Base-by-base conservation (phyloP, 2,329 filamentous ascomycete species). In the Cercospora sojina region DNA sequence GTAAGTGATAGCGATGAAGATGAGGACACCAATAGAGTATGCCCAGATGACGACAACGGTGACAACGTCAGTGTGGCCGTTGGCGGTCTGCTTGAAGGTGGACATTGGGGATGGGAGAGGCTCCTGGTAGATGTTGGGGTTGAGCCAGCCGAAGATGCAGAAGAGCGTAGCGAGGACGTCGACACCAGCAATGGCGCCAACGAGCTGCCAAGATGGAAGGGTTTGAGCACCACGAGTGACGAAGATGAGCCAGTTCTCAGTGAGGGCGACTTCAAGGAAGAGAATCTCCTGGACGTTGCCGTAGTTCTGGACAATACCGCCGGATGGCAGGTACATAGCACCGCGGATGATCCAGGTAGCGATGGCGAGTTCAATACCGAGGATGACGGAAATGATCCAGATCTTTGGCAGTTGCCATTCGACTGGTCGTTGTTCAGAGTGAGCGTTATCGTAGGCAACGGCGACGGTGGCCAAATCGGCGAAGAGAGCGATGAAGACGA, bases 391-490 rank as follows among this genome's bases (percentile, higher is more conserved):
- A 75, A 92, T 91, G 71, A 92, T 85, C 90, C 90, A 92, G 77
- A 92, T 92, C 85, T 92, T 92, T 70, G 90, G 89, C 70, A 92
- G 79, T 81, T 92, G 90, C 90, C 90, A 92, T 79, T 92, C 90
- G 74, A 92, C 90, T 13, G 90, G 90, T 43, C 90, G 87, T 67
- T 84, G 84, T 76, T 92, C 90, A 74, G 88, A 91, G 81, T 91
- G 88, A 56, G 90, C 90, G 77, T 92, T 91, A 77, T 92, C 90
- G 82, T 92, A 92, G 58, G 90, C 90, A 65, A 92, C 87, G 67
- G 90, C 90, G 71, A 92, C 90, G 69, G 90, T 92, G 68, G 90
- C 90, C 80, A 92, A 81, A 85, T 92, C 90, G 72, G 90, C 90
- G 80, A 92, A 92, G 29, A 92, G 83, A 68, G 90, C 90, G 71